Conservation (phyloP, 2,329 filamentous ascomycete species). For the Aspergillus brasiliensis region DNA sequence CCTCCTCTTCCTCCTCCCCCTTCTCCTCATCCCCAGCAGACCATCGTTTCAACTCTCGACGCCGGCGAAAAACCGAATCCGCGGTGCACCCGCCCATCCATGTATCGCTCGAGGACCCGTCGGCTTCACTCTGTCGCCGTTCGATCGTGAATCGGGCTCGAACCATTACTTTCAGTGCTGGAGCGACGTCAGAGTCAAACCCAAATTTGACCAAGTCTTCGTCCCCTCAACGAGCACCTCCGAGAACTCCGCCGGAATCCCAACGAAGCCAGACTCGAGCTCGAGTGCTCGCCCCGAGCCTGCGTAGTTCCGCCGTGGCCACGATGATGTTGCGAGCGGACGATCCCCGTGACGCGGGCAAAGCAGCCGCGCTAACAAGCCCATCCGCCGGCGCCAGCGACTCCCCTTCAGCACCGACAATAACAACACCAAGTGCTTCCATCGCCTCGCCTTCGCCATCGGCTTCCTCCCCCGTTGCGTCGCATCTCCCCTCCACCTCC, state of each 20-base stretch:
- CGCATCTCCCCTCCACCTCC: slow-evolving; percentile 6
- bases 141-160: slow-evolving; percentile 14
- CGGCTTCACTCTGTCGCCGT: slow-evolving; percentile 11
- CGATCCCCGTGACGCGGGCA: slow-evolving; percentile 33
- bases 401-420: slow-evolving; percentile 26
- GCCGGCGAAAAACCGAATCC: slow-evolving; percentile 24
- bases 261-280: background rate
- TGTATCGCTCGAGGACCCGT: slow-evolving; percentile 13
- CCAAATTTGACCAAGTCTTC: slow-evolving; percentile 4
- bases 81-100: slow-evolving; percentile 20
- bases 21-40: slow-evolving; percentile 10
- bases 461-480: slow-evolving; percentile 3
- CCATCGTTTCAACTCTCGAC: slow-evolving; percentile 11
- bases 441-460: slow-evolving; percentile 12
- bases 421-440: slow-evolving; percentile 31
- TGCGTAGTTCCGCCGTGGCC: slow-evolving; percentile 6
- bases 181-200: background rate
- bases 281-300: background rate
- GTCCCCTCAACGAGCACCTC: background rate
- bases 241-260: slow-evolving; percentile 6
- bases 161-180: slow-evolving; percentile 4
- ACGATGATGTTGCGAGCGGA: slow-evolving; percentile 20
- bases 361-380: slow-evolving; percentile 26
- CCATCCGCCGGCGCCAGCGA: slow-evolving; percentile 20
- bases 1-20: background rate